Evolutionary conservation across 257 asterid species (phyloP).

Genomic region (Solanum arcanum): DNA sequence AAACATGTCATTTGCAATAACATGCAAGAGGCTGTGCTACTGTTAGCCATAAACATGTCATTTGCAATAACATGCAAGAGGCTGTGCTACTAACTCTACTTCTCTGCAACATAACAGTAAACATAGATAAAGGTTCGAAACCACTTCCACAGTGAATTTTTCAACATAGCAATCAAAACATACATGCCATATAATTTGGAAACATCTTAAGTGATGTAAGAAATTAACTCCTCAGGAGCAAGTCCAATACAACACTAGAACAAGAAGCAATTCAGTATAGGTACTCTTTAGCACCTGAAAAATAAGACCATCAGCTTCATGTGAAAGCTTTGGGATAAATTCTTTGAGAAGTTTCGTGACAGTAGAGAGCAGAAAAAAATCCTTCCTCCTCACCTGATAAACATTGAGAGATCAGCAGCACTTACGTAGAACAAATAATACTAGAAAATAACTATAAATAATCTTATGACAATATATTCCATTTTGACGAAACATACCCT

Average conservation of each 20-base stretch:
- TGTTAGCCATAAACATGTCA: background rate
- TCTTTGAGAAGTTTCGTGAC: constrained; percentile 76
- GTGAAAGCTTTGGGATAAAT: constrained; percentile 91
- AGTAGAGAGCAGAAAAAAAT: constrained; percentile 91
- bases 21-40: background rate
- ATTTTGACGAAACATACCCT: constrained; percentile 38
- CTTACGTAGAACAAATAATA: background rate
- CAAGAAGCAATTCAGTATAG: background rate
- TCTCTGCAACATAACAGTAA: background rate
- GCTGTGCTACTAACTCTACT: background rate
- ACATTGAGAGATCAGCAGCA: constrained; percentile 15
- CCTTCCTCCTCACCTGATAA: constrained; percentile 91
- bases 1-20: background rate
- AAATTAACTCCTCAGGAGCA: background rate
- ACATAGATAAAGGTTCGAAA: background rate
- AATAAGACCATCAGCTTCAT: constrained; percentile 94
- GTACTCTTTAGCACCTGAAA: constrained; percentile 64
- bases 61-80: background rate
- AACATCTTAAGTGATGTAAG: background rate
- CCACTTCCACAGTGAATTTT: background rate
- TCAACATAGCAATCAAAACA: background rate
- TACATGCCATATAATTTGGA: background rate
- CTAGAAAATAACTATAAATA: background rate
- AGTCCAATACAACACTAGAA: background rate
- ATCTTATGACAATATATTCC: background rate